A percentile compares a stretch with the other conserved stretches of the same genome.
Evolutionary conservation across 768 basidiomycete genomes (phyloP).

Genomic region (Mycena metata): DNA sequence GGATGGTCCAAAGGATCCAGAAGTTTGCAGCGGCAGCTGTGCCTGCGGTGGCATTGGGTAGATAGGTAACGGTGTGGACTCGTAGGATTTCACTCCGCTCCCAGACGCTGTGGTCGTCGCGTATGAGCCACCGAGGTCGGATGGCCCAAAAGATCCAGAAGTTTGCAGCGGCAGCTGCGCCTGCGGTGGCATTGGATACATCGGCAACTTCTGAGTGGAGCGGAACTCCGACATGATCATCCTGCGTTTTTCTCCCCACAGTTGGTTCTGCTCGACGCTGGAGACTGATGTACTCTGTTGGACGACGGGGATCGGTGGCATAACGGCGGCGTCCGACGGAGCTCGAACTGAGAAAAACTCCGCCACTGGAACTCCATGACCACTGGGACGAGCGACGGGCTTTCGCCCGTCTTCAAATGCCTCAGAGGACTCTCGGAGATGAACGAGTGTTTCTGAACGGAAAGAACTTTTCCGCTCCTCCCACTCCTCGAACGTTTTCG

Average conservation of each 20-base stretch:
- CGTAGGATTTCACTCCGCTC: neutral
- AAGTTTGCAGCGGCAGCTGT: neutral
- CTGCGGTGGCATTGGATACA: conserved; percentile 1
- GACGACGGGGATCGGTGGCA: neutral
- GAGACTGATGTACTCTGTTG: conserved; percentile 7
- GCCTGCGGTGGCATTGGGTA: conserved; percentile 1
- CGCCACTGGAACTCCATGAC: neutral
- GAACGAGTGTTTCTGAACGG: neutral
- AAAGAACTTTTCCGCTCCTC: neutral
- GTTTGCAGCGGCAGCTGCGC: neutral
- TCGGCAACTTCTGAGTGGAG: neutral
- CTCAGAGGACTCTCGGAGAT: conserved; percentile 12
- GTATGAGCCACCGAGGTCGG: neutral
- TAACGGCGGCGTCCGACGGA: conserved; percentile 7
- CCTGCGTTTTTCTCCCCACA: neutral
- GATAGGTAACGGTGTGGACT: too few species aligned
- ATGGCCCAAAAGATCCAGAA: conserved; percentile 1
- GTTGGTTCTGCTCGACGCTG: neutral
- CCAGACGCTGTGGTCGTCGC: neutral
- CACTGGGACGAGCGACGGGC: neutral
- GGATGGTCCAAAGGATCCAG: conserved; percentile 1
- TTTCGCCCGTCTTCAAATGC: neutral
- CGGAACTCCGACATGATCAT: neutral
- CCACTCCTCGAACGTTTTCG: neutral
- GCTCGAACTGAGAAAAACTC: neutral